These are phyloP conservation scores for Ormosia semicastrata DNA, from an alignment of 306 rosid species.

Conservation along the genomic window DNA sequence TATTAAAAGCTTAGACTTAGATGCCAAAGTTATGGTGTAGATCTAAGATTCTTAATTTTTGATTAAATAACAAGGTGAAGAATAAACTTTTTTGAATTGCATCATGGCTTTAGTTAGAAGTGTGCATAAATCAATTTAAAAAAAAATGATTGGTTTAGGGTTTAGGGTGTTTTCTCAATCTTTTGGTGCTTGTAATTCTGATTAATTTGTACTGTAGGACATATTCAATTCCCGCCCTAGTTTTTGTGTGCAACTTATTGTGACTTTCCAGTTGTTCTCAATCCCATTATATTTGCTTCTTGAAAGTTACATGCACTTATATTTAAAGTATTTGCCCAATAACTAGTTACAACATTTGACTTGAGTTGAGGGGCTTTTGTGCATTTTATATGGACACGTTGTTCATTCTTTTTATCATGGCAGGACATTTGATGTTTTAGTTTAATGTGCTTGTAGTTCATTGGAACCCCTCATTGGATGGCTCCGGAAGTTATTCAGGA, in stretches of 20 bases:
- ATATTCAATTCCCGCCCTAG: not conserved
- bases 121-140: not conserved
- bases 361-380: conserved; percentile 17
- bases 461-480: conserved; percentile 99
- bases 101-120: not conserved
- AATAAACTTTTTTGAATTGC: conserved; percentile 8
- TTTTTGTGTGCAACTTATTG: not conserved
- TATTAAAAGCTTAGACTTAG: conserved; percentile 16
- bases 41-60: conserved; percentile 7
- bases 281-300: conserved; percentile 8
- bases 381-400: conserved; percentile 14
- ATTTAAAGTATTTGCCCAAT: not conserved
- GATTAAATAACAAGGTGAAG: not conserved
- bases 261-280: not conserved
- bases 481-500: conserved; percentile 99
- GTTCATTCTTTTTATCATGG: conserved; percentile 12
- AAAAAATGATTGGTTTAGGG: not conserved
- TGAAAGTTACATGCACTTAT: conserved; percentile 1
- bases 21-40: not conserved
- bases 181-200: conserved; percentile 23
- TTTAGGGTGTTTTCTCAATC: not conserved
- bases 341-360: not conserved
- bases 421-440: conserved; percentile 23
- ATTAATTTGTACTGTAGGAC: not conserved
- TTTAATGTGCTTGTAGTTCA: conserved; percentile 68